Conservation (phyloP, 2,329 filamentous ascomycete species). For the Colletotrichum somersetense region DNA sequence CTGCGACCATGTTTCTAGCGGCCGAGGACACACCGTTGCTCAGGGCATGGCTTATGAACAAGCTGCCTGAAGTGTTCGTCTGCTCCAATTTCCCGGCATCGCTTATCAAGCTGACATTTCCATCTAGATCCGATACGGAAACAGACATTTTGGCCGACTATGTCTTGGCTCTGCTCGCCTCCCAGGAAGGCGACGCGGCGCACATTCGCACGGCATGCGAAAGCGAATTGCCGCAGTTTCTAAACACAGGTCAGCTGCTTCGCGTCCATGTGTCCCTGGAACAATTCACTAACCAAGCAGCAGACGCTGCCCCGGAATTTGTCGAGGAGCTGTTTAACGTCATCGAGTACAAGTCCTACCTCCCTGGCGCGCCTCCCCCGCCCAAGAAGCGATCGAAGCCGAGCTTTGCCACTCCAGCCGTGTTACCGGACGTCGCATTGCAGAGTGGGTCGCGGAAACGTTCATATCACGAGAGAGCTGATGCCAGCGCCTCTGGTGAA, state of each 20-base stretch:
- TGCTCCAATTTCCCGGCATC: neutral
- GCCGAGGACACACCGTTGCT: constrained; percentile 73
- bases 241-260: constrained; percentile 71
- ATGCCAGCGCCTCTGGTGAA: constrained; percentile 43
- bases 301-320: constrained; percentile 35
- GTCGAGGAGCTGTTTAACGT: constrained; percentile 77
- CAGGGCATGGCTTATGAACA: constrained; percentile 82
- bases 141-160: constrained; percentile 87
- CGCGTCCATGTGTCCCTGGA: neutral
- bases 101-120: constrained; percentile 13
- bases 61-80: constrained; percentile 43
- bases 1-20: constrained; percentile 69
- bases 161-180: constrained; percentile 79
- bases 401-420: constrained; percentile 34
- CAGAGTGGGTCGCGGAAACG: constrained; percentile 50
- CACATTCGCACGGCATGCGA: constrained; percentile 77
- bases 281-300: neutral
- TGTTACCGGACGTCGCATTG: constrained; percentile 41
- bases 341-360: constrained; percentile 72
- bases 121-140: constrained; percentile 80
- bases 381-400: constrained; percentile 46
- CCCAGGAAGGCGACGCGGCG: constrained; percentile 74
- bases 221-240: constrained; percentile 80
- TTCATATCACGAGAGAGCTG: constrained; percentile 49
- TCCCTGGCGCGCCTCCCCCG: constrained; percentile 65